Evolutionary conservation across 31 red algal species (phyloP).

Genomic region (Odonthalia washingtoniensis): DNA sequence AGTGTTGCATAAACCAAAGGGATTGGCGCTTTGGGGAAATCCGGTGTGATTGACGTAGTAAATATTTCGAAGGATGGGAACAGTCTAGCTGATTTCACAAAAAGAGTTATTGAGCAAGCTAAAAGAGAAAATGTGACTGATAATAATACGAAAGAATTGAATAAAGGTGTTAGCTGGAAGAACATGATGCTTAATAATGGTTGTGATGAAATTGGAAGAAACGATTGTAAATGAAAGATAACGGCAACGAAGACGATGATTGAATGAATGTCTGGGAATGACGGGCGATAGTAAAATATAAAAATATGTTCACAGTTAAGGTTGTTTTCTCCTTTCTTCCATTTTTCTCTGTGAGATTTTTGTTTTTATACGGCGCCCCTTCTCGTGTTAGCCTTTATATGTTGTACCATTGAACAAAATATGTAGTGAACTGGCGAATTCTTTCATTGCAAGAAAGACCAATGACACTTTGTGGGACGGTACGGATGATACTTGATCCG

Average conservation of each 20-base stretch:
- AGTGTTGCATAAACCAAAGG: neutral
- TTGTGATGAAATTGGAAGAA: neutral
- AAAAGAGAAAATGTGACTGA: neutral
- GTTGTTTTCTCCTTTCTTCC: neutral
- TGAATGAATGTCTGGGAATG: neutral
- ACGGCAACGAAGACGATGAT: neutral
- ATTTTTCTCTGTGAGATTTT: neutral
- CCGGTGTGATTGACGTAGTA: conserved; percentile 35
- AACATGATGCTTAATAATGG: no score
- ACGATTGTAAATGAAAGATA: no score
- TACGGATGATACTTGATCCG: conserved; percentile 30
- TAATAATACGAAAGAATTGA: no score
- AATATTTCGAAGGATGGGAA: no score
- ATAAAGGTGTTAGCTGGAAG: no score
- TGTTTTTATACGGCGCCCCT: neutral
- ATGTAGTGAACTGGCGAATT: conserved; percentile 3
- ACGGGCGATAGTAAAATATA: neutral
- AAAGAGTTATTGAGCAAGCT: conserved; percentile 9
- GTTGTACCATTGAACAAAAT: neutral
- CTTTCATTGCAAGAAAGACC: conserved; percentile 51
- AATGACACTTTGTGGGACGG: conserved; percentile 64
- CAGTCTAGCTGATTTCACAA: conserved; percentile 12
- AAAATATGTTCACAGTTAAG: neutral
- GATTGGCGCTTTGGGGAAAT: conserved; percentile 3
- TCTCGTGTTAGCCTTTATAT: neutral